Evolutionary conservation across 176 grass and related monocot genomes (phyloP).

Genomic region (Raddia distichophylla): DNA sequence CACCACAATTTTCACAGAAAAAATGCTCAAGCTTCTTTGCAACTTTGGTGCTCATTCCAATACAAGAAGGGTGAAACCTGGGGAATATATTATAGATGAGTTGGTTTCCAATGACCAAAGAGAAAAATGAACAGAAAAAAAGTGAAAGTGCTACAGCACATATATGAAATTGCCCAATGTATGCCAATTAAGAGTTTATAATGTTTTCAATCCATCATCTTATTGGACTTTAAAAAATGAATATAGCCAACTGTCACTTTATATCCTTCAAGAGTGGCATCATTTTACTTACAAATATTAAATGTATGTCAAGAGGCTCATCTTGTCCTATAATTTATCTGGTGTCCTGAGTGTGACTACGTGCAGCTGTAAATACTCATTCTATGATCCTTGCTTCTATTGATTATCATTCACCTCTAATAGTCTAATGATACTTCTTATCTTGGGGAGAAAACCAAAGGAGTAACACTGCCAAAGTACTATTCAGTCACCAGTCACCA

Average conservation of each 20-base stretch:
- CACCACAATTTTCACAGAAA: conserved; percentile 67
- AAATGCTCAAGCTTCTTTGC: conserved; percentile 94
- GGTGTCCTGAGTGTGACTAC: not conserved
- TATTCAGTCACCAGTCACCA: not conserved
- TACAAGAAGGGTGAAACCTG: conserved; percentile 95
- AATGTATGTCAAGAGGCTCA: not conserved
- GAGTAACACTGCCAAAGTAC: not conserved
- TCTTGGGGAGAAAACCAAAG: not conserved
- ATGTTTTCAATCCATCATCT: not conserved
- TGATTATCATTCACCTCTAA: not conserved
- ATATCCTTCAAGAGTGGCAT: not conserved
- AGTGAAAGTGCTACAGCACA: not conserved
- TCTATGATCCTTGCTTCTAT: not conserved
- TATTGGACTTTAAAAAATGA: not conserved
- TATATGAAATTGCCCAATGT: not conserved
- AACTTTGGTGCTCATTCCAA: conserved; percentile 79
- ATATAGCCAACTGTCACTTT: not conserved
- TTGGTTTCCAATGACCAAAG: conserved; percentile 12
- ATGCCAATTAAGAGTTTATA: not conserved
- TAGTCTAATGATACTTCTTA: not conserved
- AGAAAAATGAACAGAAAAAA: not conserved
- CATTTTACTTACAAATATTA: not conserved
- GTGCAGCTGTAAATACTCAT: not conserved
- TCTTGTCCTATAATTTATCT: not conserved
- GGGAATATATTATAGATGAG: conserved; percentile 24